A percentile compares a stretch with the other conserved stretches of the same genome.
phyloP scores from a whole-genome alignment of 2,329 filamentous ascomycete genomes.

The Neopestalotiopsis clavispora region DNA sequence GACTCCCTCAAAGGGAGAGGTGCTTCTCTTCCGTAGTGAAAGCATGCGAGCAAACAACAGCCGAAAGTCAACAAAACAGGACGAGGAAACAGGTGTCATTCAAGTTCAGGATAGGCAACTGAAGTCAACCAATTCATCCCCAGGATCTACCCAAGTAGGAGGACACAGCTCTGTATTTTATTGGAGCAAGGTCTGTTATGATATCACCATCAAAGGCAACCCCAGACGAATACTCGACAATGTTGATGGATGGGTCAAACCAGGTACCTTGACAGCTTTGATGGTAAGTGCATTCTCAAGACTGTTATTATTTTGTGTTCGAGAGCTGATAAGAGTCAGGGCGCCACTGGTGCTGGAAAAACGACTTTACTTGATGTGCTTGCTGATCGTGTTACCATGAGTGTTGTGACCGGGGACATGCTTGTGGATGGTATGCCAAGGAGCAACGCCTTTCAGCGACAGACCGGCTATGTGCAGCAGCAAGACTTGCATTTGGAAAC shows the following conservation, averaged over 20 bases:
- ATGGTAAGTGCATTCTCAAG: constrained; percentile 53
- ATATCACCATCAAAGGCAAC: constrained; percentile 76
- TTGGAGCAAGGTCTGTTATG: constrained; percentile 80
- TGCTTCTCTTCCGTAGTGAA: constrained; percentile 72
- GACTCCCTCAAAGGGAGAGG: constrained; percentile 73
- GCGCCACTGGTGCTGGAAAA: constrained; percentile 86
- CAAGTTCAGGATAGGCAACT: constrained; percentile 44
- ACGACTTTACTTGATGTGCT: constrained; percentile 86
- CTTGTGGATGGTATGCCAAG: constrained; percentile 64
- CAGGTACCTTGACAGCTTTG: constrained; percentile 84
- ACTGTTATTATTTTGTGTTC: neutral
- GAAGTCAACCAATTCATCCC: constrained; percentile 40
- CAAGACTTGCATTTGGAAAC: constrained; percentile 86
- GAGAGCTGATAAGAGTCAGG: constrained; percentile 32
- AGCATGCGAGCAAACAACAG: constrained; percentile 56
- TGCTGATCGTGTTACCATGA: constrained; percentile 82
- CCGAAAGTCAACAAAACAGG: constrained; percentile 39
- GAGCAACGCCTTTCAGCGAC: constrained; percentile 82
- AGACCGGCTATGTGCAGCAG: constrained; percentile 89
- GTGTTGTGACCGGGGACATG: constrained; percentile 84
- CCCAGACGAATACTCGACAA: constrained; percentile 76
- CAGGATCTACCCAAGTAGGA: constrained; percentile 36
- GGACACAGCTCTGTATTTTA: constrained; percentile 68
- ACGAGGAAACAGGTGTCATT: constrained; percentile 55
- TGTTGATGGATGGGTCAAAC: constrained; percentile 90